Percentiles rank a stretch among this genome's conserved stretches.
Evolutionary conservation across 2,329 filamentous ascomycete species (phyloP).

Genomic region (Aspergillus spinulosporus): DNA sequence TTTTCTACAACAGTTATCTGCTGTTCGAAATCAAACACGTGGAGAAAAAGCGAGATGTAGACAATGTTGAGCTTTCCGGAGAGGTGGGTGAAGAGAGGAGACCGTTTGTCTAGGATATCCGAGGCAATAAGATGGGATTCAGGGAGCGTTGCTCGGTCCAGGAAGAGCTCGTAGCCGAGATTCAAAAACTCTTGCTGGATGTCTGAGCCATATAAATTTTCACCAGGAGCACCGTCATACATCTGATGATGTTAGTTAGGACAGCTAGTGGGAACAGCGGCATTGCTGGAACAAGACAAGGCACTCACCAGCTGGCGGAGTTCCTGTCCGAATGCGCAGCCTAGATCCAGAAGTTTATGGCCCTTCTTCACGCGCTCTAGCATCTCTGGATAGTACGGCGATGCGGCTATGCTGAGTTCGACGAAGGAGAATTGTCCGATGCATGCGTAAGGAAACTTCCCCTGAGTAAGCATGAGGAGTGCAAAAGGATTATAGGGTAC

Average conservation of each 20-base stretch:
- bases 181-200: constrained; percentile 54
- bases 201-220: constrained; percentile 54
- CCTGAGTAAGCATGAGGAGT: neutral
- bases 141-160: constrained; percentile 45
- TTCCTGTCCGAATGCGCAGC: constrained; percentile 28
- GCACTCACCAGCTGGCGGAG: constrained; percentile 21
- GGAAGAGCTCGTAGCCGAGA: constrained; percentile 65
- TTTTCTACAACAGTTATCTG: neutral
- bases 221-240: constrained; percentile 50
- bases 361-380: constrained; percentile 24
- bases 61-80: constrained; percentile 14
- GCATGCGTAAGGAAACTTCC: constrained; percentile 27
- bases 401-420: constrained; percentile 24
- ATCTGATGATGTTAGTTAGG: constrained; percentile 2
- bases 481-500: neutral
- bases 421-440: constrained; percentile 27
- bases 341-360: constrained; percentile 26
- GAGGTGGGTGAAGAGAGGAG: constrained; percentile 3
- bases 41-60: constrained; percentile 14
- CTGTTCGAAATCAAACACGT: constrained; percentile 15
- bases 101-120: neutral
- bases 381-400: constrained; percentile 23
- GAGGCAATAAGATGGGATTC: neutral
- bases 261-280: neutral
- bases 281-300: neutral